Conservation (phyloP, 331 rosid genomes). For the Dryas integrifolia region DNA sequence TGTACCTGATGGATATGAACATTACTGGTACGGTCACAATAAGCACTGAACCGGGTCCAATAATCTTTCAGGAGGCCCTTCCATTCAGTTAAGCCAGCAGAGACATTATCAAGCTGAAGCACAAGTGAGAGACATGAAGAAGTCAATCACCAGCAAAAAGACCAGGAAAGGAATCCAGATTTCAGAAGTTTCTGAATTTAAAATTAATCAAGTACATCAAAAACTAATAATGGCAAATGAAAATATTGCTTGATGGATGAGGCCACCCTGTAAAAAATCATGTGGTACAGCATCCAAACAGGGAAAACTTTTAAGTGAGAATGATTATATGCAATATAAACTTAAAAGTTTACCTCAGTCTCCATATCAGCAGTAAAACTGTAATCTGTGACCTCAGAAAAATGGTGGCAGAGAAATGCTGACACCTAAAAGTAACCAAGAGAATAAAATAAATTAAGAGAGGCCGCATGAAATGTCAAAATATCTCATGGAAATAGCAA, state of each 20-base stretch:
- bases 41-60: slow-evolving; percentile 88
- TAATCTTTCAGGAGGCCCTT: slow-evolving; percentile 93
- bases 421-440: slow-evolving; percentile 66
- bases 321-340: neutral
- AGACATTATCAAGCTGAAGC: slow-evolving; percentile 85
- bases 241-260: neutral
- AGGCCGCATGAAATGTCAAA: neutral
- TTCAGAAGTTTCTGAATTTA: neutral
- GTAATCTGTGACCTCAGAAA: slow-evolving; percentile 90
- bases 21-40: slow-evolving; percentile 63
- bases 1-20: slow-evolving; percentile 87
- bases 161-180: neutral
- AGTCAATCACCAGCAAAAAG: neutral
- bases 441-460: slow-evolving; percentile 22
- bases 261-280: neutral
- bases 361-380: slow-evolving; percentile 99
- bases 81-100: slow-evolving; percentile 95
- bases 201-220: neutral
- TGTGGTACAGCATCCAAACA: neutral
- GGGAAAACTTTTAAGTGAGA: neutral
- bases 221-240: slow-evolving; percentile 3
- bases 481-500: neutral
- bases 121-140: neutral
- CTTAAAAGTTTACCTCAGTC: slow-evolving; percentile 58
- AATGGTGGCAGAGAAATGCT: slow-evolving; percentile 86